Percentiles rank a stretch among this genome's conserved stretches.
These are phyloP conservation scores for Arctium lappa DNA, from an alignment of 129 eudicot genomes.

Conservation along the genomic window DNA sequence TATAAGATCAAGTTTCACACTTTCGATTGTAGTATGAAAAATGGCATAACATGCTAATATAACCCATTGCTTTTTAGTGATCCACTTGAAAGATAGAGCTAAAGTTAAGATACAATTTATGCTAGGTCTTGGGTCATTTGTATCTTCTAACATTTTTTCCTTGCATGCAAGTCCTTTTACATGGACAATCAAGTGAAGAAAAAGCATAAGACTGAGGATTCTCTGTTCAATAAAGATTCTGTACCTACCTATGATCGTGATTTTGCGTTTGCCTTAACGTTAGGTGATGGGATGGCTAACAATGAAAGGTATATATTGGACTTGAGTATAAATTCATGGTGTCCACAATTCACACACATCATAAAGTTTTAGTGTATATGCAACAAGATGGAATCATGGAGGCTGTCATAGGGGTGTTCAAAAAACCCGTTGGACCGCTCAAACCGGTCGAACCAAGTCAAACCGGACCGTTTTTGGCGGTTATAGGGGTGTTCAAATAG, in stretches of 20 bases:
- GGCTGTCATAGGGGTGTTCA: no score
- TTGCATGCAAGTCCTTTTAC: constrained; percentile 55
- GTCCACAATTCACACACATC: neutral
- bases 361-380: neutral
- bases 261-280: constrained; percentile 39
- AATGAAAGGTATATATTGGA: constrained; percentile 39
- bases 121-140: neutral
- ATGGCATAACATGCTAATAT: neutral
- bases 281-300: constrained; percentile 43
- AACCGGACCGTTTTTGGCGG: no score
- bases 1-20: neutral
- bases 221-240: constrained; percentile 39
- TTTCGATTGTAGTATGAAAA: neutral
- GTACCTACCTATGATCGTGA: constrained; percentile 79
- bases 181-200: constrained; percentile 53
- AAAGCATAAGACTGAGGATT: constrained; percentile 35
- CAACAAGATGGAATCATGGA: neutral
- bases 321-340: neutral
- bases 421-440: no score
- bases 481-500: no score
- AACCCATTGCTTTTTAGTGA: neutral
- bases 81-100: neutral
- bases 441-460: no score
- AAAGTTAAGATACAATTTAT: neutral
- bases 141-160: neutral